Conservation (phyloP, 805 yeast species). For the Phaffomyces thermotolerans region DNA sequence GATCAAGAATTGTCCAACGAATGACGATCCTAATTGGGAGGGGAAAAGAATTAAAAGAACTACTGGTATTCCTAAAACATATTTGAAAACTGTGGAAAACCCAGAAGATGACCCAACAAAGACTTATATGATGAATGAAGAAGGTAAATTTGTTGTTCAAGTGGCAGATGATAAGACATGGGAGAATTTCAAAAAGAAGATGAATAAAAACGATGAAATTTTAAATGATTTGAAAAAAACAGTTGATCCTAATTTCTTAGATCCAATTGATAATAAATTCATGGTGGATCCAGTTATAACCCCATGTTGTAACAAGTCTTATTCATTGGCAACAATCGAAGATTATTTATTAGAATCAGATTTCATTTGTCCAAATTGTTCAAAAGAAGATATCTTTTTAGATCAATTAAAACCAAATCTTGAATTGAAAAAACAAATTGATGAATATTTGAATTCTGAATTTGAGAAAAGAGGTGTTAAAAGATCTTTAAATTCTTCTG, state of each 20-base stretch:
- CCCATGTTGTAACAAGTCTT: constrained; percentile 64
- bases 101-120: constrained; percentile 58
- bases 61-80: constrained; percentile 95
- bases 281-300: constrained; percentile 70
- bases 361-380: constrained; percentile 87
- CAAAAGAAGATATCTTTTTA: constrained; percentile 60
- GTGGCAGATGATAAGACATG: constrained; percentile 90
- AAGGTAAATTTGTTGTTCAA: constrained; percentile 94
- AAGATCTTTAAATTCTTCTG: constrained; percentile 14
- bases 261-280: constrained; percentile 63
- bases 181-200: constrained; percentile 74
- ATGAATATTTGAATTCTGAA: constrained; percentile 38
- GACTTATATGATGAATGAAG: constrained; percentile 81
- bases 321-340: constrained; percentile 58
- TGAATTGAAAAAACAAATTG: constrained; percentile 49
- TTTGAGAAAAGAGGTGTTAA: constrained; percentile 26
- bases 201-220: constrained; percentile 16
- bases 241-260: constrained; percentile 52
- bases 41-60: constrained; percentile 86
- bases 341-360: constrained; percentile 68
- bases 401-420: constrained; percentile 63
- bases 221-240: constrained; percentile 23
- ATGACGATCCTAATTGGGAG: constrained; percentile 88
- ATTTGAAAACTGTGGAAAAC: constrained; percentile 78
- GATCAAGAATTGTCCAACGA: constrained; percentile 94